Evolutionary conservation across 495 filamentous ascomycete genomes (phyloP), one percentile per base, ranked within the genome.

Genomic region (Neurospora sp.): DNA sequence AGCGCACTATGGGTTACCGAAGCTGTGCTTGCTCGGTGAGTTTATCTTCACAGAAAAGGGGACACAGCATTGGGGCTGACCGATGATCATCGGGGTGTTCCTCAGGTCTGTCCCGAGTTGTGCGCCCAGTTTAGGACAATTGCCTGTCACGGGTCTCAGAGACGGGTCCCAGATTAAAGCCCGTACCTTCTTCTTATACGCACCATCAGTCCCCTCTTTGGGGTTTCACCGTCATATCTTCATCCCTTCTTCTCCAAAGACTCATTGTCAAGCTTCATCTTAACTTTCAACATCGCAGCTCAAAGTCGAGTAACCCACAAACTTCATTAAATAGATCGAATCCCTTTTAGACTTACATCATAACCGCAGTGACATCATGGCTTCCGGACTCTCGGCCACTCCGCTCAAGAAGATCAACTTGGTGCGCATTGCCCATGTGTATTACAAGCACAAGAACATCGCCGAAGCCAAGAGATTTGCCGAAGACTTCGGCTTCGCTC

Each of bases 401-500:
- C 73, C 77, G 36, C 34, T 74, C 45, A 79, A 79, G 73, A 86
- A 86, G 82, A 86, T 90, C 76, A 81, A 82, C 71, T 82, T 90
- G 24, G 81, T 82, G 45, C 87, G 86, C 59, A 83, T 90, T 39
- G 79, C 84, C 54, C 86, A 90, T 70, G 87, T 90, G 59, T 87
- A 85, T 79, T 90, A 89, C 77, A 85, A 84, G 39, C 88, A 90
- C 75, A 73, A 78, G 39, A 77, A 88, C 73, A 79, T 89, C 54
- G 83, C 84, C 5, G 78, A 78, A 6, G 86, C 86, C 13, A 77
- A 82, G 54, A 71, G 79, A 42, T 90, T 90, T 75, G 78, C 86
- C 9, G 77, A 81, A 1, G 88, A 90, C 79, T 91, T 91, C 78
- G 89, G 89, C 72, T 86, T 91, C 77, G 77, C 76, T 15, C 81